phyloP scores from a whole-genome alignment of 768 basidiomycete species.

The Russula sp. region DNA sequence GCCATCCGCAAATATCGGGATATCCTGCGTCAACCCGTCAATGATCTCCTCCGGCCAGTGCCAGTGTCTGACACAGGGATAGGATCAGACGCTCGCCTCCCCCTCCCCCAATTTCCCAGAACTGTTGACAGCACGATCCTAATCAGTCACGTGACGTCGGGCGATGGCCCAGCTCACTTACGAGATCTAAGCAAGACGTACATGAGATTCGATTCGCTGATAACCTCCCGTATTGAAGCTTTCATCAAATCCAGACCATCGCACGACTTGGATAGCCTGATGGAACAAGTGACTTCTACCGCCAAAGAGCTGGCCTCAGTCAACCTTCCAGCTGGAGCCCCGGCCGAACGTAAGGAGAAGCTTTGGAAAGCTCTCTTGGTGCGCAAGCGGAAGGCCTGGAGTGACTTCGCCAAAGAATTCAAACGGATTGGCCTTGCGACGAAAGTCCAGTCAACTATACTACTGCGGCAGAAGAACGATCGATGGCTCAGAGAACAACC shows the following conservation, averaged over 20 bases:
- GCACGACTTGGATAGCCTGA: conserved; percentile 51
- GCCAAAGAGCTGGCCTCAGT: conserved; percentile 54
- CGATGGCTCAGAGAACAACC: conserved; percentile 69
- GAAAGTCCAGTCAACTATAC: conserved; percentile 67
- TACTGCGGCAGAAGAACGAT: conserved; percentile 52
- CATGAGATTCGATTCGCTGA: conserved; percentile 46
- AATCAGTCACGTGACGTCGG: not conserved
- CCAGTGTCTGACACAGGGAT: conserved; percentile 1
- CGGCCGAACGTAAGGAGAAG: conserved; percentile 54
- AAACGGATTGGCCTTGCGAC: conserved; percentile 72
- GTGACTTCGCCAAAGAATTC: conserved; percentile 86
- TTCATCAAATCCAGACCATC: conserved; percentile 45
- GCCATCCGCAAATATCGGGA: conserved; percentile 90
- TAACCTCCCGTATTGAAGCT: conserved; percentile 43
- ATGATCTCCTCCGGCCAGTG: conserved; percentile 37
- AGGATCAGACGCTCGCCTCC: not conserved
- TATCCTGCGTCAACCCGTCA: conserved; percentile 70
- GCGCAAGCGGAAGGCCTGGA: conserved; percentile 87
- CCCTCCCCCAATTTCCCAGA: not conserved
- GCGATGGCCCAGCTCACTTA: conserved; percentile 41
- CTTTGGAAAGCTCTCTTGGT: conserved; percentile 68
- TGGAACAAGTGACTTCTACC: conserved; percentile 60
- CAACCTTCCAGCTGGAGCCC: conserved; percentile 43
- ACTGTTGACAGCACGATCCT: not conserved
- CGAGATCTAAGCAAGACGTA: conserved; percentile 51